Base-by-base conservation (phyloP, 2,329 filamentous ascomycete species). In the Grosmannia serpens region DNA sequence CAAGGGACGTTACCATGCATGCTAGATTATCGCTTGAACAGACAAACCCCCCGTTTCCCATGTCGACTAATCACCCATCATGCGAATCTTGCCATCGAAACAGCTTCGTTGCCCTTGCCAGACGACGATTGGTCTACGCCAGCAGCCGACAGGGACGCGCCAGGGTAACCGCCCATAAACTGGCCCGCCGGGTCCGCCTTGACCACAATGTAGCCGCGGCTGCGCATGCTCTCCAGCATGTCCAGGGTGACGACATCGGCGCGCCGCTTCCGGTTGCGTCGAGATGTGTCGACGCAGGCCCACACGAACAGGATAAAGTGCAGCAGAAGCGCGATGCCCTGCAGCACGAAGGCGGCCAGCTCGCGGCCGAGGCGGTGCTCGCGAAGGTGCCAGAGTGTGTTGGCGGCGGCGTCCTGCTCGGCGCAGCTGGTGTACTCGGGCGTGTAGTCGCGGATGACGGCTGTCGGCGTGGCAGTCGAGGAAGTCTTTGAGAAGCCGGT, bases 281-380 rank as follows among this genome's bases (percentile, higher is more conserved):
- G 56, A 51, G 61, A 41, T 17, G 59, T 62, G 63, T 64, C 62
- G 50, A 61, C 60, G 56, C 63, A 64, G 44, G 61, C 62, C 61
- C 58, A 62, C 22, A 63, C 60, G 31, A 64, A 64, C 20, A 64
- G 58, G 35, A 44, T 27, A 58, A 64, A 61, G 58, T 79, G 75
- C 11, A 75, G 74, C 2, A 79, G 59, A 0, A 79, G 62, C 6
- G 75, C 68, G 17, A 79, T 65, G 1, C 75, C 73, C 59, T 78
- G 74, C 10, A 78, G 4, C 8, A 53, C 38, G 35, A 20, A 13
- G 13, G 49, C n/a, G 15, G 46, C 8, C 29, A 58, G 1, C n/a
- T 33, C 51, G 9, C 60, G 31, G 1, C 41, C 47, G 41, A n/a
- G 8, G 38, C 58, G 60, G 35, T 44, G 27, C 11, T n/a, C 11